Conservation (phyloP, 192 early-diverging fungal genomes). For the Entomortierella lignicola region DNA sequence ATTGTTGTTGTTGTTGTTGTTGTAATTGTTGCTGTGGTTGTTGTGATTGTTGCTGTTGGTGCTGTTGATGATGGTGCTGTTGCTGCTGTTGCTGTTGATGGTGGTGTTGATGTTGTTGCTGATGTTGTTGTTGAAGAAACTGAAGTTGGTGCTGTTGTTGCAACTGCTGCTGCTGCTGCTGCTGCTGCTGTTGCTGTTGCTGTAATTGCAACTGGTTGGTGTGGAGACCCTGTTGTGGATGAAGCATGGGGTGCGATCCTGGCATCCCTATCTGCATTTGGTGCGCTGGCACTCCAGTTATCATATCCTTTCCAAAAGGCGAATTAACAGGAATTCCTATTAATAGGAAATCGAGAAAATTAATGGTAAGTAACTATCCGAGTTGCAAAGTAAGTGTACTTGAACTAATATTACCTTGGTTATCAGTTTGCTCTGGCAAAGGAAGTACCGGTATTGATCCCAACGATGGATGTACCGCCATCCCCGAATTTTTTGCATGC, state of each 20-base stretch:
- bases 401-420: conserved; percentile 21
- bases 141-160: conserved; percentile 27
- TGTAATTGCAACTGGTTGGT: conserved; percentile 25
- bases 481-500: conserved; percentile 33
- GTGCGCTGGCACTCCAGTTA: conserved; percentile 8
- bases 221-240: conserved; percentile 23
- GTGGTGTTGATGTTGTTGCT: conserved; percentile 38
- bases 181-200: conserved; percentile 27
- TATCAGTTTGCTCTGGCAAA: conserved; percentile 31
- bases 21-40: conserved; percentile 19
- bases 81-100: conserved; percentile 40
- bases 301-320: neutral
- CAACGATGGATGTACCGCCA: conserved; percentile 44
- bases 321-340: neutral
- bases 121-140: conserved; percentile 13
- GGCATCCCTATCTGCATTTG: conserved; percentile 29
- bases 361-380: neutral
- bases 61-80: conserved; percentile 45
- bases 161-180: conserved; percentile 16
- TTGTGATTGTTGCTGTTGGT: conserved; percentile 38
- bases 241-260: conserved; percentile 29
- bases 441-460: conserved; percentile 37
- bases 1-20: conserved; percentile 25
- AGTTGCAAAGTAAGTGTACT: neutral
- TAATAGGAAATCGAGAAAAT: too few species aligned